Evolutionary conservation across 768 basidiomycete species (phyloP).

Genomic region (Kwoniella sp.): DNA sequence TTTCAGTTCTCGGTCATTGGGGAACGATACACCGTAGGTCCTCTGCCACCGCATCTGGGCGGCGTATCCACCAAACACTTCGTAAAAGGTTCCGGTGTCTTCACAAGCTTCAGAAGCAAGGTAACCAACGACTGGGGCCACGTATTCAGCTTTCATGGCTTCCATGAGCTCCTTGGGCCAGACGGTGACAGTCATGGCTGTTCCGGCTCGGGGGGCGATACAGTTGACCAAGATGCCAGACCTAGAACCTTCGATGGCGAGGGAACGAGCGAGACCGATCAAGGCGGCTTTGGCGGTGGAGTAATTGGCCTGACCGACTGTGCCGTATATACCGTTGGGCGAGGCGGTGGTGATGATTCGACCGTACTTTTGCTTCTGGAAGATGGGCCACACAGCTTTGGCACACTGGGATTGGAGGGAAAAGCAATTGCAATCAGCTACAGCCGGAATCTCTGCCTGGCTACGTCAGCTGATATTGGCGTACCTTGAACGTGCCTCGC

Average conservation of each 20-base stretch:
- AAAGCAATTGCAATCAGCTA: too few species aligned
- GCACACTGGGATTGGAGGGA: conserved; percentile 65
- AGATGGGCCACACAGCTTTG: conserved; percentile 93
- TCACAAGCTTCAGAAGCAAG: conserved; percentile 78
- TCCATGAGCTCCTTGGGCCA: conserved; percentile 71
- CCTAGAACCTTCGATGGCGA: conserved; percentile 87
- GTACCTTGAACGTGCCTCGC: conserved; percentile 83
- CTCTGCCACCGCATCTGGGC: conserved; percentile 93
- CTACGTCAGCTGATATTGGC: conserved; percentile 9
- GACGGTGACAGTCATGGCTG: conserved; percentile 85
- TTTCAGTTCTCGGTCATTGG: conserved; percentile 69
- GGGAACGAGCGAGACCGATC: conserved; percentile 82
- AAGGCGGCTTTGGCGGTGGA: conserved; percentile 91
- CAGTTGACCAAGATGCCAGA: conserved; percentile 88
- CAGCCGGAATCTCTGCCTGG: background rate
- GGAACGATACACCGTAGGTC: conserved; percentile 71
- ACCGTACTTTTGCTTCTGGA: conserved; percentile 95
- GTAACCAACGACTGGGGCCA: conserved; percentile 91
- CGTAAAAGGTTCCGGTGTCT: conserved; percentile 75
- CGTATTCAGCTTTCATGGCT: conserved; percentile 87
- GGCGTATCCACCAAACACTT: conserved; percentile 87
- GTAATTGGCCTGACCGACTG: conserved; percentile 95
- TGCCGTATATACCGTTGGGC: conserved; percentile 89
- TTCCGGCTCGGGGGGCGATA: conserved; percentile 84
- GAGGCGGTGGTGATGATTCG: conserved; percentile 94